Conservation (phyloP, 2,329 filamentous ascomycete genomes). For the Trichoderma oligosporum region DNA sequence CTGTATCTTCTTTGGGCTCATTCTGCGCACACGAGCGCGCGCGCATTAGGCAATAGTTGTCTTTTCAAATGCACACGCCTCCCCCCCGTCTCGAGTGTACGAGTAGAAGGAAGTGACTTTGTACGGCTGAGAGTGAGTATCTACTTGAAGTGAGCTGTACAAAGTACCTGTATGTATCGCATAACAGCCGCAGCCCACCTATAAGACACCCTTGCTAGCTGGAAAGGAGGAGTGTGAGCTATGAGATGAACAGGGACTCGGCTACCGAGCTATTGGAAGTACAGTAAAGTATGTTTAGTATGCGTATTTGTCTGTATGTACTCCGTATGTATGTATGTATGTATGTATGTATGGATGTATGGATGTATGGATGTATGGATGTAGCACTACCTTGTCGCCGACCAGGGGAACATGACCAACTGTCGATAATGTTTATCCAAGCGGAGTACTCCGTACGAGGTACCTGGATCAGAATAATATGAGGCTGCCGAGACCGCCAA, state of each 20-base stretch:
- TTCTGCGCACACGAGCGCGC: slow-evolving; percentile 8
- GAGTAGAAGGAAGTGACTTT: too few species aligned
- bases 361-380: too few species aligned
- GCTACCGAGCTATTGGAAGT: slow-evolving; percentile 3
- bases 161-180: too few species aligned
- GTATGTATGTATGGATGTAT: too few species aligned
- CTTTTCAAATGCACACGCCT: slow-evolving; percentile 11
- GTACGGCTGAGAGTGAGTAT: too few species aligned
- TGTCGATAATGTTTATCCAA: neutral
- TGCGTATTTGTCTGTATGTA: too few species aligned
- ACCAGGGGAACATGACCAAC: neutral
- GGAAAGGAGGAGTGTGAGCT: neutral
- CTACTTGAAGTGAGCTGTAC: too few species aligned
- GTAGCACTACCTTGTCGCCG: too few species aligned
- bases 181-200: neutral
- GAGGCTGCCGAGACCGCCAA: slow-evolving; percentile 15
- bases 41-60: slow-evolving; percentile 10
- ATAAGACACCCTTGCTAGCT: slow-evolving; percentile 1
- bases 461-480: slow-evolving; percentile 1
- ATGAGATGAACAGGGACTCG: slow-evolving; percentile 7
- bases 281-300: neutral
- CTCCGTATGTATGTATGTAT: too few species aligned
- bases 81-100: neutral
- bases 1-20: neutral
- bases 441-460: too few species aligned